phyloP scores from a whole-genome alignment of 1,284 basidiomycete genomes.

The Malassezia caprae region DNA sequence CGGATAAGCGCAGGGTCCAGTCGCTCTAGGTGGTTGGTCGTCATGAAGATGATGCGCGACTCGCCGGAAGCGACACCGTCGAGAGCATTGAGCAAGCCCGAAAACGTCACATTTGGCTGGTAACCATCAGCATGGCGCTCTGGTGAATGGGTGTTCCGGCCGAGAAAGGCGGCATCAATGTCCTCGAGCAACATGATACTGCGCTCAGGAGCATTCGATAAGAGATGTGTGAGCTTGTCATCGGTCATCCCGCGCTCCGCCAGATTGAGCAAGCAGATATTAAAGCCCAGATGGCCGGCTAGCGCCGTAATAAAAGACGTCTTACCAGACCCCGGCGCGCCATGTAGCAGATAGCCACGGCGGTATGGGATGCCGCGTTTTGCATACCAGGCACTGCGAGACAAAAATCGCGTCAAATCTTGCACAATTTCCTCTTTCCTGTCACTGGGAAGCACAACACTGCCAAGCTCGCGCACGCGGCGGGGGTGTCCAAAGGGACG shows the following conservation, averaged over 20 bases:
- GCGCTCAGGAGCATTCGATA: slow-evolving; percentile 84
- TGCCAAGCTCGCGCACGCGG: slow-evolving; percentile 71
- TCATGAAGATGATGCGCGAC: slow-evolving; percentile 96
- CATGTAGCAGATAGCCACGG: slow-evolving; percentile 85
- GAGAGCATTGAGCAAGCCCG: slow-evolving; percentile 88
- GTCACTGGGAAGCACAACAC: slow-evolving; percentile 78
- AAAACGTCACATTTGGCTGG: slow-evolving; percentile 73
- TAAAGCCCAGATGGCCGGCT: slow-evolving; percentile 76
- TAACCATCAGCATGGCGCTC: slow-evolving; percentile 32
- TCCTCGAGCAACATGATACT: slow-evolving; percentile 92
- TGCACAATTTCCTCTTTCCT: slow-evolving; percentile 67
- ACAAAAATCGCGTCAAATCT: slow-evolving; percentile 74
- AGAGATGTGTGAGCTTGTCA: slow-evolving; percentile 86
- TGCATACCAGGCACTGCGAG: slow-evolving; percentile 83
- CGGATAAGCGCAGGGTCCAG: slow-evolving; percentile 80
- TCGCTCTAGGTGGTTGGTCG: slow-evolving; percentile 74
- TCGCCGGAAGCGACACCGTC: slow-evolving; percentile 88
- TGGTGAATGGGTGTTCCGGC: slow-evolving; percentile 21
- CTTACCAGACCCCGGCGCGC: slow-evolving; percentile 94
- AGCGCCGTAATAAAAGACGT: slow-evolving; percentile 96
- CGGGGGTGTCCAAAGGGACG: slow-evolving; percentile 86
- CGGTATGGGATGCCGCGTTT: slow-evolving; percentile 96
- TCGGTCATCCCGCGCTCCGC: slow-evolving; percentile 92
- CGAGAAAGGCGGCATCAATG: slow-evolving; percentile 86
- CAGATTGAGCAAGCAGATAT: slow-evolving; percentile 91